A percentile compares a stretch with the other conserved stretches of the same genome.
Evolutionary conservation across 768 basidiomycete genomes (phyloP).

Genomic region (Suillus decipiens): DNA sequence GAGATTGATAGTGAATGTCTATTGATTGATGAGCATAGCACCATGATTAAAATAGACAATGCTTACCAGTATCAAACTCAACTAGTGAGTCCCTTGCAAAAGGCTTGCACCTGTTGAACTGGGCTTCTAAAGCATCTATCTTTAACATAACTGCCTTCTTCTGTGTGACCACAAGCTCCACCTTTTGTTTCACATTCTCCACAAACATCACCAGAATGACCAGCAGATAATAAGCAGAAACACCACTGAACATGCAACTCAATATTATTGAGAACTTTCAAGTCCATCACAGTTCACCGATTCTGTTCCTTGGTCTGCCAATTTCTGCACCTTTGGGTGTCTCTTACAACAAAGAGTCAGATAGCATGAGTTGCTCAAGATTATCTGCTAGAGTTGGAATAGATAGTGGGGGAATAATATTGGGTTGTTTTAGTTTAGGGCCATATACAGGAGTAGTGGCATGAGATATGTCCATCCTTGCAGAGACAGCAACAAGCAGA

Average conservation of each 20-base stretch:
- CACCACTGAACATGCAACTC: neutral
- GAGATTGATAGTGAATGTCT: neutral
- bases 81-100: neutral
- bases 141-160: neutral
- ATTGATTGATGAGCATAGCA: neutral
- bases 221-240: constrained; percentile 2
- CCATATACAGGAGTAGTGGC: no score
- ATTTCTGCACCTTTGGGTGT: neutral
- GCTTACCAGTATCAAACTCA: neutral
- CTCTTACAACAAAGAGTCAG: neutral
- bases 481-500: no score
- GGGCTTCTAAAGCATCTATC: neutral
- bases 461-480: no score
- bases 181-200: neutral
- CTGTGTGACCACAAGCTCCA: neutral
- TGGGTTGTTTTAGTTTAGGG: no score
- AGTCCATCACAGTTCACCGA: constrained; percentile 3
- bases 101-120: neutral
- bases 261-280: constrained; percentile 3
- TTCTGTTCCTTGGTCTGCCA: neutral
- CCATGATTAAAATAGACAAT: neutral
- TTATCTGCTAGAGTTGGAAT: constrained; percentile 5
- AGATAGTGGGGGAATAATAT: neutral
- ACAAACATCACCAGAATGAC: neutral
- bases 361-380: constrained; percentile 3